Base-by-base conservation (phyloP, 2,329 filamentous ascomycete species). In the Thielaviopsis ethacetica region DNA sequence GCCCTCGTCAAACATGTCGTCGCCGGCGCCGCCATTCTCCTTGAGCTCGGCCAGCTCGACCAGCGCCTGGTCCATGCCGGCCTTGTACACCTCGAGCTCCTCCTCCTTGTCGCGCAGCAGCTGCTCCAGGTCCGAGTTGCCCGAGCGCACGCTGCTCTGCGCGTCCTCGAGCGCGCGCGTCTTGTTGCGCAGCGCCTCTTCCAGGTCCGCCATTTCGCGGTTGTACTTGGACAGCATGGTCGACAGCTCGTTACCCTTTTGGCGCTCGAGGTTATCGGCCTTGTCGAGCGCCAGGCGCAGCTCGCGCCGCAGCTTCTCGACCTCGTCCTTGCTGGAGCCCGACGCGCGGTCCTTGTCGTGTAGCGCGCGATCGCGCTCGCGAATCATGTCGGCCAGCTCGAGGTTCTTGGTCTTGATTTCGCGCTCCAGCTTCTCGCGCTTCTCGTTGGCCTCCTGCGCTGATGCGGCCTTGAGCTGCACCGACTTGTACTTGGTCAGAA, bases 331-430 rank as follows among this genome's bases (percentile, higher is more conserved):
- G 71, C 91, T 91, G 58, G 83, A 86, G 55, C 93, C 93, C 56
- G 77, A 82, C n/a, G 85, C 74, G 59, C 93, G 83, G 68, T 98
- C 93, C 70, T 91, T 89, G 63, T 98, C 93, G 67, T 97, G 89
- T 57, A 96, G 73, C 30, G 93, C 93, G 63, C 93, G 83, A 68
- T 98, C 93, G 65, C 93, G 81, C 74, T 98, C 93, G 51, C 93
- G 83, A 64, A 98, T 98, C 93, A 98, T 97, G 70, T 97, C 90
- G 34, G 93, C 93, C 62, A 98, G 74, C 71, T 98, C 93, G n/a
- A 98, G 76, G 68, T 98, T 98, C 81, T 98, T 98, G 30, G 91
- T 96, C 80, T 98, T 98, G 70, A 98, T 86, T 73, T 98, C 93
- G 38, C 91, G 86, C 74, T 97, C 90, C 57, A 98, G 79, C 75